Evolutionary conservation across 208 protist genomes (phyloP).

Genomic region (Acanthamoeba culbertsoni): DNA sequence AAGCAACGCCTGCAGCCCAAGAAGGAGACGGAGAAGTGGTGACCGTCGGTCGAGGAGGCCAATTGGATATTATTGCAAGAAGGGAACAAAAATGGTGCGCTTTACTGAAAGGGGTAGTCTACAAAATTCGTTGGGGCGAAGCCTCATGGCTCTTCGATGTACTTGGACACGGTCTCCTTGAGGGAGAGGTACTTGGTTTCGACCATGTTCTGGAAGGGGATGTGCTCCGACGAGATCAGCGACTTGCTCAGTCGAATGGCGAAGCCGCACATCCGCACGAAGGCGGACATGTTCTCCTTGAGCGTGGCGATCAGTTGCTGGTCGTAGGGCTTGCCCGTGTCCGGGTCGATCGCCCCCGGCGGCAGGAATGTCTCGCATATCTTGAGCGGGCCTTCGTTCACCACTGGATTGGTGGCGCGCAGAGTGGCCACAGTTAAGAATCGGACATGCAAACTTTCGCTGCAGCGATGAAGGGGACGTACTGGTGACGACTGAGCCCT

Average conservation of each 20-base stretch:
- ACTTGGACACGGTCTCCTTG: slow-evolving; percentile 33
- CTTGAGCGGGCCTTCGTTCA: slow-evolving; percentile 58
- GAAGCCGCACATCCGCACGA: slow-evolving; percentile 51
- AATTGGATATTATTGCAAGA: neutral
- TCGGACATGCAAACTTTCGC: too few relatives aligned
- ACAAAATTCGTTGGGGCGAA: too few relatives aligned
- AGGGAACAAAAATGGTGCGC: too few relatives aligned
- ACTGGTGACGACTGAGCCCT: slow-evolving; percentile 27
- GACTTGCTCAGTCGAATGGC: slow-evolving; percentile 47
- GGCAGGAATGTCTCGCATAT: slow-evolving; percentile 57
- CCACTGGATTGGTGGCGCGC: neutral
- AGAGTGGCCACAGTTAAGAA: neutral
- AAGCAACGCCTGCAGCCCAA: neutral
- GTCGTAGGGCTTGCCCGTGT: slow-evolving; percentile 33
- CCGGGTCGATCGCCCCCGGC: slow-evolving; percentile 11
- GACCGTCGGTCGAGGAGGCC: neutral
- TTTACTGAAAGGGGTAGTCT: too few relatives aligned
- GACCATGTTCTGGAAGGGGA: slow-evolving; percentile 61
- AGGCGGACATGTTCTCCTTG: slow-evolving; percentile 46
- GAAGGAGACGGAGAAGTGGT: slow-evolving; percentile 6
- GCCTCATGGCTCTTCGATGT: neutral
- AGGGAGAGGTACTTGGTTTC: slow-evolving; percentile 23
- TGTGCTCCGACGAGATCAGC: slow-evolving; percentile 49
- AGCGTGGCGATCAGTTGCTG: neutral
- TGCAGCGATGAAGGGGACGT: neutral